Conservation (phyloP, 2,329 filamentous ascomycete genomes). For the Penicillium sumatraense region DNA sequence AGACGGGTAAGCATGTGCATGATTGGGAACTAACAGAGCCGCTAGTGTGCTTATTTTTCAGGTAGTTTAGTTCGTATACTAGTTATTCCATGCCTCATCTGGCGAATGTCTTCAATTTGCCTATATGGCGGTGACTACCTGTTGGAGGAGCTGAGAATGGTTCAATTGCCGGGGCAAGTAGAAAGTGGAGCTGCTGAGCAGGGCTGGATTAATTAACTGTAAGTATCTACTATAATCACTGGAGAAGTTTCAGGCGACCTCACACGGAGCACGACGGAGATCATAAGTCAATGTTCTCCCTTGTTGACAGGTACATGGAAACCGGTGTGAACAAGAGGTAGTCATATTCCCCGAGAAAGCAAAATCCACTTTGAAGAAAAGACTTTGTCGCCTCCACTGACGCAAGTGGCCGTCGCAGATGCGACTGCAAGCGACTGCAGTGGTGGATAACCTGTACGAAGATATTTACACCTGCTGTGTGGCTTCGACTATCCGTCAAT, state of each 20-base stretch:
- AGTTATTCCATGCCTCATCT: no score
- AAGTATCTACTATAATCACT: constrained; percentile 2
- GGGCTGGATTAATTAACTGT: no score
- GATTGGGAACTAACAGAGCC: constrained; percentile 8
- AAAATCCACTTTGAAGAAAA: background rate
- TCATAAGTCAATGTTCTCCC: constrained; percentile 12
- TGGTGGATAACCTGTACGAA: background rate
- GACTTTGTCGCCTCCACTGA: constrained; percentile 13
- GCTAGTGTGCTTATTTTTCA: constrained; percentile 2
- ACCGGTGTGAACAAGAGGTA: background rate
- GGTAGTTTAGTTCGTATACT: background rate
- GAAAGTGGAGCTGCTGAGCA: background rate
- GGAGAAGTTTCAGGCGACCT: background rate
- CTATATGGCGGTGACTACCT: background rate
- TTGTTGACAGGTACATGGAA: background rate
- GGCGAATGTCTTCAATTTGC: constrained; percentile 2
- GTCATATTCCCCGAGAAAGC: background rate
- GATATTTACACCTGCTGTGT: background rate
- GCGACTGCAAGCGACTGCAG: background rate
- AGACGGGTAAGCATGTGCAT: background rate
- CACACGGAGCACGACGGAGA: constrained; percentile 11
- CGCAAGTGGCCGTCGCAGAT: constrained; percentile 17
- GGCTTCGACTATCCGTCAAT: constrained; percentile 15
- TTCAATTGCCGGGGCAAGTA: background rate
- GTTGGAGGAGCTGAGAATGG: background rate